phyloP scores from a whole-genome alignment of 2,329 filamentous ascomycete species.

The Cytospora schulzeri region DNA sequence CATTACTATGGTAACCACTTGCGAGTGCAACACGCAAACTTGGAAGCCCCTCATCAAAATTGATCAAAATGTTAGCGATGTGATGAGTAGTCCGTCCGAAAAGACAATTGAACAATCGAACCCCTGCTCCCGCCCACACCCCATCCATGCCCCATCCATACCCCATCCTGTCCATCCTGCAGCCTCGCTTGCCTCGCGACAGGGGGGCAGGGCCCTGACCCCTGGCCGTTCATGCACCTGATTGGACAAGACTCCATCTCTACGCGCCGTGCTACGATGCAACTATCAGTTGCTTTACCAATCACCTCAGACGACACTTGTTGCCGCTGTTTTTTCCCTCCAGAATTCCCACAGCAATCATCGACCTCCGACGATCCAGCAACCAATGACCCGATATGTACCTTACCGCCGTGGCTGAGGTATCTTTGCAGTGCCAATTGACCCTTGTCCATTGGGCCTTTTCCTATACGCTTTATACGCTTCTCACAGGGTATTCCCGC shows the following conservation, averaged over 20 bases:
- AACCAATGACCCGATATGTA: slow-evolving; percentile 20
- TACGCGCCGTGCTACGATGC: slow-evolving; percentile 27
- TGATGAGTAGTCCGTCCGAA: too few species aligned
- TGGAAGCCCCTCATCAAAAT: too few species aligned
- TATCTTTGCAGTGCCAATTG: slow-evolving; percentile 3
- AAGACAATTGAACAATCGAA: background rate
- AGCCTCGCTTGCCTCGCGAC: slow-evolving; percentile 5
- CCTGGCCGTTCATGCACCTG: slow-evolving; percentile 9
- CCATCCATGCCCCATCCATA: too few species aligned
- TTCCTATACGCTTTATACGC: background rate
- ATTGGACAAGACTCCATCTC: slow-evolving; percentile 24
- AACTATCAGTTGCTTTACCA: slow-evolving; percentile 23
- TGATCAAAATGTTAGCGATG: too few species aligned
- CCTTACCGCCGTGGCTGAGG: slow-evolving; percentile 24
- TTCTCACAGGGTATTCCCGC: slow-evolving; percentile 9
- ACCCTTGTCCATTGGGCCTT: slow-evolving; percentile 21
- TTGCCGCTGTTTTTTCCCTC: slow-evolving; percentile 23
- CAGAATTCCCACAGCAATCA: slow-evolving; percentile 16
- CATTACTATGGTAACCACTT: too few species aligned
- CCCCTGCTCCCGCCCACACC: too few species aligned
- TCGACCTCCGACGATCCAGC: slow-evolving; percentile 8
- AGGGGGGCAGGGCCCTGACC: slow-evolving; percentile 15
- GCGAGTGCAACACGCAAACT: too few species aligned
- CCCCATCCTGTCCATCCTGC: slow-evolving; percentile 3
- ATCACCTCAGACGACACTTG: slow-evolving; percentile 21